Percentiles rank a stretch among this genome's conserved stretches.
These are phyloP conservation scores for Thermomyces lanuginosus DNA, from an alignment of 2,329 filamentous ascomycete genomes.

Conservation along the genomic window DNA sequence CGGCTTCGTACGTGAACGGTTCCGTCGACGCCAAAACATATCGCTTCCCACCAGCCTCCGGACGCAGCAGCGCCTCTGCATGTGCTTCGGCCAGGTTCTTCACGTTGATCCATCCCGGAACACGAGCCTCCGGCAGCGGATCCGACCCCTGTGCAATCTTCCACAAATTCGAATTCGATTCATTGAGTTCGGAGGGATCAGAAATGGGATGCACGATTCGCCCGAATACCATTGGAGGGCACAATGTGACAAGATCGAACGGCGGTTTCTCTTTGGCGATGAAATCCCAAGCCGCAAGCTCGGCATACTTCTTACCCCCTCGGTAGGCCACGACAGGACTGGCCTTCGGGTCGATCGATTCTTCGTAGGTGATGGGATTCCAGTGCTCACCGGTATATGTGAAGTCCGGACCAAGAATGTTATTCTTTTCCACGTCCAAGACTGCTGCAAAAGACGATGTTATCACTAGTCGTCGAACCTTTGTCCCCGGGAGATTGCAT, in stretches of 20 bases:
- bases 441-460: conserved; percentile 6
- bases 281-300: conserved; percentile 16
- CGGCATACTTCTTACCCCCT: conserved; percentile 7
- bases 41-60: conserved; percentile 18
- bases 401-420: conserved; percentile 3
- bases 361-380: conserved; percentile 6
- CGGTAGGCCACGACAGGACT: conserved; percentile 5
- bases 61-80: conserved; percentile 25
- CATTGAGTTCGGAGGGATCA: conserved; percentile 23
- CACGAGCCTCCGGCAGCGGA: conserved; percentile 20
- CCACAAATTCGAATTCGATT: conserved; percentile 30
- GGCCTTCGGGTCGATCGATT: conserved; percentile 3
- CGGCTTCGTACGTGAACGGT: conserved; percentile 32
- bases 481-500: conserved; percentile 1
- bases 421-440: conserved; percentile 2
- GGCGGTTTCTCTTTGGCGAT: conserved; percentile 18
- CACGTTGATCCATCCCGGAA: conserved; percentile 29
- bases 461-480: conserved; percentile 4
- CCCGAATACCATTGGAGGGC: conserved; percentile 32
- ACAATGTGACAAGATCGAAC: conserved; percentile 32
- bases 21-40: conserved; percentile 28
- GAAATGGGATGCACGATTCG: conserved; percentile 27
- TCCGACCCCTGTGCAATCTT: conserved; percentile 21
- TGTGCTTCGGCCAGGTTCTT: conserved; percentile 32
- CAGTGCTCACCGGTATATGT: conserved; percentile 6